phyloP scores from a whole-genome alignment of 1,284 basidiomycete species.

The Xerocomus amazonicus region DNA sequence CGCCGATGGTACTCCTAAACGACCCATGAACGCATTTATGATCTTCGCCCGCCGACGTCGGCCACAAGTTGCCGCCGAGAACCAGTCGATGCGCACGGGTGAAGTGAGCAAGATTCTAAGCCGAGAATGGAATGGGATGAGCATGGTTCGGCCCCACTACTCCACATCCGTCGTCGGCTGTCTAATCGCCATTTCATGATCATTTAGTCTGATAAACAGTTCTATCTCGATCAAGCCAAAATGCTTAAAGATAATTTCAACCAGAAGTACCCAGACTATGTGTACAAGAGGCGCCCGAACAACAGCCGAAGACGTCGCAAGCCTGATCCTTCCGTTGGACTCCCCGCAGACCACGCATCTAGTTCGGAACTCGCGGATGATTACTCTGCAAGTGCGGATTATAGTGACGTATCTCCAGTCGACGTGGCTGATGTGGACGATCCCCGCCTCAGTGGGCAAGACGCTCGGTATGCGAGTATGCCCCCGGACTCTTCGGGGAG shows the following conservation, averaged over 20 bases:
- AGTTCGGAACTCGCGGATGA: conserved; percentile 26
- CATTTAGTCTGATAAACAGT: conserved; percentile 70
- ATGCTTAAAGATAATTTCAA: conserved; percentile 80
- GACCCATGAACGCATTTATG: conserved; percentile 89
- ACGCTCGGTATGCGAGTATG: conserved; percentile 23
- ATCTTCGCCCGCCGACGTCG: conserved; percentile 79
- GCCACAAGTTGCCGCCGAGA: conserved; percentile 76
- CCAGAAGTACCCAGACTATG: conserved; percentile 81
- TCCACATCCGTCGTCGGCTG: conserved; percentile 4
- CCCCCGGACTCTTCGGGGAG: conserved; percentile 21
- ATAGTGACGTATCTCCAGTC: conserved; percentile 32
- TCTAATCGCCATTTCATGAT: conserved; percentile 22
- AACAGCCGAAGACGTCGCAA: conserved; percentile 72
- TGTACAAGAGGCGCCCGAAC: conserved; percentile 78
- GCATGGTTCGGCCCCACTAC: conserved; percentile 44
- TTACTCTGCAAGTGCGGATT: conserved; percentile 21
- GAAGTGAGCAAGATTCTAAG: conserved; percentile 81
- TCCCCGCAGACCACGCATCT: conserved; percentile 22
- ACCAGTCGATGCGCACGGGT: conserved; percentile 80
- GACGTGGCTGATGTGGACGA: conserved; percentile 28
- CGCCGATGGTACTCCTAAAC: conserved; percentile 78
- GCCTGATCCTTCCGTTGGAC: conserved; percentile 37
- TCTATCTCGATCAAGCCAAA: conserved; percentile 80
- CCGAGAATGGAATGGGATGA: conserved; percentile 77
- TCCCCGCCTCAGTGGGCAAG: conserved; percentile 14